A percentile compares a stretch with the other conserved stretches of the same genome.
These are phyloP conservation scores for Monosporascus ibericus DNA, from an alignment of 2,329 filamentous ascomycete genomes.

Conservation along the genomic window DNA sequence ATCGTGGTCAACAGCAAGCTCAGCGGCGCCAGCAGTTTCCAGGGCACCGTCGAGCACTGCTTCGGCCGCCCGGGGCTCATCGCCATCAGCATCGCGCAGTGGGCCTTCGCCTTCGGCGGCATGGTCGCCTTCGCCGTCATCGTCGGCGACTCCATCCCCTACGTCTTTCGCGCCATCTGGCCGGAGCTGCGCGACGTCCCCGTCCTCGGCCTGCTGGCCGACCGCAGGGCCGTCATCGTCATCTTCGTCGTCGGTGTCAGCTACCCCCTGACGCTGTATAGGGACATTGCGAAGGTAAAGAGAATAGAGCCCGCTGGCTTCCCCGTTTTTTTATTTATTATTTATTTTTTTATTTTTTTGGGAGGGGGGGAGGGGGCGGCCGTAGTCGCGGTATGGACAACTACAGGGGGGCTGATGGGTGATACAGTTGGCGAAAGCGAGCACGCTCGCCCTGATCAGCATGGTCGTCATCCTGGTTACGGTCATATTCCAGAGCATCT, in stretches of 20 bases:
- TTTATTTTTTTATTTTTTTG: no score
- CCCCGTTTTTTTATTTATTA: no score
- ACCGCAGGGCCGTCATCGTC: slow-evolving; percentile 80
- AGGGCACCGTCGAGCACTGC: slow-evolving; percentile 92
- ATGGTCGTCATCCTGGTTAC: slow-evolving; percentile 88
- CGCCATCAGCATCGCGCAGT: slow-evolving; percentile 85
- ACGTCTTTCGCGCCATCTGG: slow-evolving; percentile 78
- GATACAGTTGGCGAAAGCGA: slow-evolving; percentile 83
- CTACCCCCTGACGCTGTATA: slow-evolving; percentile 85
- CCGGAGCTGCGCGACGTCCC: slow-evolving; percentile 66
- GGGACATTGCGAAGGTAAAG: slow-evolving; percentile 88
- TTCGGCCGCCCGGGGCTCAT: slow-evolving; percentile 84
- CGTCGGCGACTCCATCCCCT: slow-evolving; percentile 91
- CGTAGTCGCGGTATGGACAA: no score
- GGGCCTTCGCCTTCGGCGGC: slow-evolving; percentile 96
- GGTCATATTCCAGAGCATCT: slow-evolving; percentile 75
- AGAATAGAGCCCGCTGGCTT: no score
- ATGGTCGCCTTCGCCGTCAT: slow-evolving; percentile 99
- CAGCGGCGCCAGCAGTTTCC: slow-evolving; percentile 88
- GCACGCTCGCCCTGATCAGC: slow-evolving; percentile 83
- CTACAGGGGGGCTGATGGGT: slow-evolving; percentile 5
- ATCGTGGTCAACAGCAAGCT: slow-evolving; percentile 98
- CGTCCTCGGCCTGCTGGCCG: slow-evolving; percentile 74
- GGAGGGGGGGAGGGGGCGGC: no score
- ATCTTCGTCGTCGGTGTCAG: slow-evolving; percentile 81